Base-by-base conservation (phyloP, 73 alveolate genomes). In the Symbiodinium natans region DNA sequence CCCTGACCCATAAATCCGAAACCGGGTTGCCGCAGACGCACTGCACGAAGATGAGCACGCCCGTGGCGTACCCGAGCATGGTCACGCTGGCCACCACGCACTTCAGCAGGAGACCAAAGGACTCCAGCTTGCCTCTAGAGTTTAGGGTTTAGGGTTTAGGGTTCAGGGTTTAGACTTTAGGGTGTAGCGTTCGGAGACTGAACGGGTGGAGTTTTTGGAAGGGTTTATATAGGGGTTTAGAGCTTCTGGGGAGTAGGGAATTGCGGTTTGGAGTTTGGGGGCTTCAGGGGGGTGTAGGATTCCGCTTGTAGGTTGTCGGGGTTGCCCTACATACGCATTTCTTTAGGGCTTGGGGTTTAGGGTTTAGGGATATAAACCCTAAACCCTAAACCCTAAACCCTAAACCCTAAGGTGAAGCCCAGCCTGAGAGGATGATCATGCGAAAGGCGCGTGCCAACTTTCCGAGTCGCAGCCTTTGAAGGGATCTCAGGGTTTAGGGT, bases 41-140 rank as follows among this genome's bases (percentile, higher is more conserved):
- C 73, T 88, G 95, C 68, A 56, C 95, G 31, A 88, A 88, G 95
- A 63, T 63, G 86, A 88, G 48, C 86, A 88, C 95, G 40, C 74
- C 46, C 11, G 95, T 88, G 27, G 95, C 95, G 36, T 88, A 88
- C 41, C 95, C 95, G 75, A 88, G 74, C 95, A 88, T 88, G 29
- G 95, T 88, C 75, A 88, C 95, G 19, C 86, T 59, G 36, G 95
- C 95, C 95, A 88, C 86, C 43, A 88, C 95, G 56, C 95, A 88
- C 36, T 88, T 88, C 95, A 88, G 42, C 41, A 88, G 86, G 21
- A 63, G 95, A 5, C 95, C 95, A 25, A 88, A 88, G 48, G 86
- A 88, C 33, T 59, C 84, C 29, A 88, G 38, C 15, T 56, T 13
- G 74, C 33, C 33, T 56, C 11, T 43, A 43, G 56, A 11, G 19